Conservation (phyloP, 148 eudicot genomes). For the Fagopyrum esculentum region DNA sequence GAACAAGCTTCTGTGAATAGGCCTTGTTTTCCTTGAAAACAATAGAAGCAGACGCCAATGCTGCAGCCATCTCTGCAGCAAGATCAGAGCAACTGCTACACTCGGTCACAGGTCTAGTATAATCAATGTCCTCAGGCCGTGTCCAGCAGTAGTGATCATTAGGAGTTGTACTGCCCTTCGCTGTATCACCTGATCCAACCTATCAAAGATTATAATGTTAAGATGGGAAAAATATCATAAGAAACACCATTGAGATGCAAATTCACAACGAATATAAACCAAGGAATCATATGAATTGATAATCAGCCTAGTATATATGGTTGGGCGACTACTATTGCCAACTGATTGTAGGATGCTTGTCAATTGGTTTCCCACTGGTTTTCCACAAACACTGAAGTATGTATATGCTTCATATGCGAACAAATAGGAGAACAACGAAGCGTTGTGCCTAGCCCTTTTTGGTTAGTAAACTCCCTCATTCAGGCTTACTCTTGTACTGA, state of each 20-base stretch:
- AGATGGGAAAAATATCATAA: background rate
- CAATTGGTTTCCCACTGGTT: too few species aligned
- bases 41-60: conserved; percentile 81
- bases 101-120: conserved; percentile 41
- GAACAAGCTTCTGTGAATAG: conserved; percentile 79
- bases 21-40: conserved; percentile 85
- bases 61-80: conserved; percentile 89
- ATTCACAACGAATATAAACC: too few species aligned
- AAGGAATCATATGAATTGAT: too few species aligned
- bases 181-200: conserved; percentile 79
- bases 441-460: background rate
- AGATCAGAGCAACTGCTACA: conserved; percentile 75
- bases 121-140: conserved; percentile 88
- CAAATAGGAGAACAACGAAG: background rate
- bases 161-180: conserved; percentile 54
- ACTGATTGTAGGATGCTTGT: too few species aligned
- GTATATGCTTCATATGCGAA: background rate
- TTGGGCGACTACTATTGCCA: too few species aligned
- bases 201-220: conserved; percentile 16
- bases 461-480: background rate
- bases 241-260: background rate
- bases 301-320: too few species aligned
- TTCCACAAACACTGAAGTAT: too few species aligned
- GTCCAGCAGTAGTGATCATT: conserved; percentile 92
- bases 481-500: background rate